phyloP scores from a whole-genome alignment of 2,329 filamentous ascomycete genomes.

The Fusarium sp. region DNA sequence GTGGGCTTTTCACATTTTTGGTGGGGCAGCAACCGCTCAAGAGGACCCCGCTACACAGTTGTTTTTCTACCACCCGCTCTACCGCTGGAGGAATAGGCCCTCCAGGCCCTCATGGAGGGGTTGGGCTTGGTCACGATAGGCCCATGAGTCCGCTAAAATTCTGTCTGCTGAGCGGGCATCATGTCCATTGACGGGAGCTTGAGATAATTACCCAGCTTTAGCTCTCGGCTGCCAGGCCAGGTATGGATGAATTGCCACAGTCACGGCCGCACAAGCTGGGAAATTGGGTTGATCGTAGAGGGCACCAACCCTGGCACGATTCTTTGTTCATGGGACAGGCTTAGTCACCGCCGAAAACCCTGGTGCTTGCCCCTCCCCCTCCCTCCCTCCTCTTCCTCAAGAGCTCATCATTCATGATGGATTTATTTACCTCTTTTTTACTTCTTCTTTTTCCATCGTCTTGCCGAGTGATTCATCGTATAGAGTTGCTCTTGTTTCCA shows the following conservation, averaged over 20 bases:
- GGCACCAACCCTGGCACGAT: conserved; percentile 40
- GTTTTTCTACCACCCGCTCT: conserved; percentile 11
- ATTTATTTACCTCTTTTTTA: background rate
- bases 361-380: conserved; percentile 23
- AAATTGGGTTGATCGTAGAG: conserved; percentile 22
- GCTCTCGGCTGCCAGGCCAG: background rate
- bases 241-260: conserved; percentile 23
- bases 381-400: background rate
- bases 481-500: background rate
- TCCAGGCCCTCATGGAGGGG: conserved; percentile 31
- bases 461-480: background rate
- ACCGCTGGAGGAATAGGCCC: conserved; percentile 28
- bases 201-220: background rate
- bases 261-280: conserved; percentile 28
- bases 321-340: background rate
- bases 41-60: conserved; percentile 21
- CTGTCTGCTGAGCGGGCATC: conserved; percentile 33
- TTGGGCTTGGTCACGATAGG: conserved; percentile 31
- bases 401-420: conserved; percentile 1
- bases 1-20: conserved; percentile 25
- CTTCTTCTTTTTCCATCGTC: too few relatives aligned
- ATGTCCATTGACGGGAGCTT: background rate
- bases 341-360: conserved; percentile 22
- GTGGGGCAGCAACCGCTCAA: conserved; percentile 17
- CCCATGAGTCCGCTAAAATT: conserved; percentile 33